Conservation (phyloP, 1,284 basidiomycete species). For the Cryptococcus amylolentus region DNA sequence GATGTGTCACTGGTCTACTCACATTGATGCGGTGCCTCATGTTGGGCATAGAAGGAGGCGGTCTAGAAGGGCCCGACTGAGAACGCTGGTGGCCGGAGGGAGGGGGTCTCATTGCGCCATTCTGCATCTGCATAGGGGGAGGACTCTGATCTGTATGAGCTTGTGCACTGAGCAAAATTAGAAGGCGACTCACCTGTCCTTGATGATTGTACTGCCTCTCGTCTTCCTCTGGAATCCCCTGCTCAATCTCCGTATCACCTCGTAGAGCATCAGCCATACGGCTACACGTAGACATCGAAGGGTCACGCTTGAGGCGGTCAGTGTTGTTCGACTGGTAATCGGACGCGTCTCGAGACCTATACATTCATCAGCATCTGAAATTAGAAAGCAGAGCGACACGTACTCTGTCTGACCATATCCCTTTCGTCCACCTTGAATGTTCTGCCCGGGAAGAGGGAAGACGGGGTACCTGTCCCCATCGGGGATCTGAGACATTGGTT, state of each 20-base stretch:
- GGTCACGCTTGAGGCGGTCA: constrained; percentile 2
- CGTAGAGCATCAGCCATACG: constrained; percentile 30
- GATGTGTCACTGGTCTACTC: constrained; percentile 1
- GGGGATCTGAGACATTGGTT: constrained; percentile 13
- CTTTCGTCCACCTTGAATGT: constrained; percentile 3
- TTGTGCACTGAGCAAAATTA: neutral
- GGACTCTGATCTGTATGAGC: too few relatives aligned
- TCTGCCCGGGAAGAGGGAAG: constrained; percentile 22
- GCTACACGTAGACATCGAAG: constrained; percentile 6
- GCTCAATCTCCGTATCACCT: constrained; percentile 21
- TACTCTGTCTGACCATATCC: constrained; percentile 23
- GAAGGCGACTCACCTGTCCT: constrained; percentile 14
- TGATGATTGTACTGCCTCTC: constrained; percentile 11
- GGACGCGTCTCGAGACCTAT: constrained; percentile 11
- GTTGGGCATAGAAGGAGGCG: constrained; percentile 30
- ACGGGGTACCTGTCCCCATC: constrained; percentile 38
- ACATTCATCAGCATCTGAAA: neutral
- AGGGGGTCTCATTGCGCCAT: neutral
- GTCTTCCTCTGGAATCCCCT: constrained; percentile 21
- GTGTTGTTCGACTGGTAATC: constrained; percentile 14
- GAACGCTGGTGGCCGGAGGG: too few relatives aligned
- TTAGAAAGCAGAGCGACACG: constrained; percentile 5
- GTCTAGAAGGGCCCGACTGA: constrained; percentile 7
- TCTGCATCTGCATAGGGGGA: constrained; percentile 4
- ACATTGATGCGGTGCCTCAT: constrained; percentile 27